Percentiles rank a stretch among this genome's conserved stretches.
Conservation (phyloP, 805 yeast species). For the Candida vartiovaarae region DNA sequence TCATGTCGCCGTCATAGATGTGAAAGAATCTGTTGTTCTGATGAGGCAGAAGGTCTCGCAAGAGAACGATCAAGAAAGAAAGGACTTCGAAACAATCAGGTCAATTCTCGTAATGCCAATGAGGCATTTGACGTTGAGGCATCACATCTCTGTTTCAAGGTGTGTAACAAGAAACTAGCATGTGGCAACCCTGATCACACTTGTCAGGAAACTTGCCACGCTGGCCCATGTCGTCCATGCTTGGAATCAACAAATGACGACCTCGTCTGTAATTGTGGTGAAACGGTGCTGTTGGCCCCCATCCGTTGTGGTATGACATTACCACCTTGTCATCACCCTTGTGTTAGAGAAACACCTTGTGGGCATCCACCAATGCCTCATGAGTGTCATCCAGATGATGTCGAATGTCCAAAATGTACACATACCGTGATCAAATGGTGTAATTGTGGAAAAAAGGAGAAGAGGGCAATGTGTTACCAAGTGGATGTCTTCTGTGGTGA, state of each 20-base stretch:
- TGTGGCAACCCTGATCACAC: conserved; percentile 55
- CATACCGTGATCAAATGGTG: conserved; percentile 48
- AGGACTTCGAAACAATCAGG: conserved; percentile 38
- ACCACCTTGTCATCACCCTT: conserved; percentile 59
- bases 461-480: conserved; percentile 61
- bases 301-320: conserved; percentile 74
- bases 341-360: conserved; percentile 50
- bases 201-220: conserved; percentile 68
- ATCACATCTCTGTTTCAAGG: conserved; percentile 61
- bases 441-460: conserved; percentile 49
- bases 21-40: conserved; percentile 58
- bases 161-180: conserved; percentile 52
- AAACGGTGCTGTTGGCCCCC: conserved; percentile 72
- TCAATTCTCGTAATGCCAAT: conserved; percentile 30
- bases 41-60: conserved; percentile 48
- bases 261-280: conserved; percentile 73
- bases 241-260: conserved; percentile 76
- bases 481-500: conserved; percentile 61
- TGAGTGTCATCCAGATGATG: conserved; percentile 62
- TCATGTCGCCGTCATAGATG: conserved; percentile 83
- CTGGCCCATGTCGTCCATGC: conserved; percentile 77
- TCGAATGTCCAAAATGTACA: conserved; percentile 74
- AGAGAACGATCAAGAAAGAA: conserved; percentile 43
- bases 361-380: conserved; percentile 71
- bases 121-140: conserved; percentile 60